Conservation (phyloP, 1,284 basidiomycete species). For the Quambalaria eucalypti region DNA sequence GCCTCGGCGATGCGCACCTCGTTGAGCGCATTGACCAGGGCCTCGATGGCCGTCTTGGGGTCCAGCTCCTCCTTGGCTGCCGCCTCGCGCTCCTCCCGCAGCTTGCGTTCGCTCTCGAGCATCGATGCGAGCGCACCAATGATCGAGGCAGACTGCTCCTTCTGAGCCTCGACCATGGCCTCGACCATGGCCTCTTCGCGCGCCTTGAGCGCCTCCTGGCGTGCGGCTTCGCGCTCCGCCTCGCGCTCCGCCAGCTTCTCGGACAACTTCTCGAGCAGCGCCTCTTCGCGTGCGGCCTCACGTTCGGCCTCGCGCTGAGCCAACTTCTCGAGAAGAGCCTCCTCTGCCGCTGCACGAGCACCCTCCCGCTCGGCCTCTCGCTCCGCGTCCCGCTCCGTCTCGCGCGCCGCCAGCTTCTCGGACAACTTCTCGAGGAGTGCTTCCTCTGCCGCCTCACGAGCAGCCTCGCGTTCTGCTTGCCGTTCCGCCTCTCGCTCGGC, state of each 20-base stretch:
- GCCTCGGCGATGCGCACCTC: slow-evolving; percentile 21
- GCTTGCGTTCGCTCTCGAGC: not conserved
- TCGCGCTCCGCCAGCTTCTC: not conserved
- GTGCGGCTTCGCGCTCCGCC: not conserved
- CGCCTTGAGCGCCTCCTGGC: slow-evolving; percentile 1
- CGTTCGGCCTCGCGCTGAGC: slow-evolving; percentile 11
- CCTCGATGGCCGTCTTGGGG: slow-evolving; percentile 34
- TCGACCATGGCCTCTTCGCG: slow-evolving; percentile 24
- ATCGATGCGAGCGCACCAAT: not conserved
- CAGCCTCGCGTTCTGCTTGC: not conserved
- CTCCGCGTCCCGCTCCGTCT: not conserved
- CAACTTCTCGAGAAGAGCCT: slow-evolving; percentile 7
- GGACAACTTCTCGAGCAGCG: slow-evolving; percentile 8
- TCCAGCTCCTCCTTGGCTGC: slow-evolving; percentile 16
- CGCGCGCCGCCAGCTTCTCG: not conserved
- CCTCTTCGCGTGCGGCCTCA: too few species aligned
- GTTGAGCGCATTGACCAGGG: slow-evolving; percentile 30
- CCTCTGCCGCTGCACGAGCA: slow-evolving; percentile 14
- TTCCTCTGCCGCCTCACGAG: too few species aligned
- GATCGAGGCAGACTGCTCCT: not conserved
- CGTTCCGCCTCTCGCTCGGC: slow-evolving; percentile 10
- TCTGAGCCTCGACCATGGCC: slow-evolving; percentile 13
- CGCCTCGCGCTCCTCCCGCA: slow-evolving; percentile 4
- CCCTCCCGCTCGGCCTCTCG: not conserved
- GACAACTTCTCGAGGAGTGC: slow-evolving; percentile 6